Evolutionary conservation across 495 filamentous ascomycete species (phyloP), one percentile per base, ranked within the genome.

Genomic region (Penicillium simplicissimum): DNA sequence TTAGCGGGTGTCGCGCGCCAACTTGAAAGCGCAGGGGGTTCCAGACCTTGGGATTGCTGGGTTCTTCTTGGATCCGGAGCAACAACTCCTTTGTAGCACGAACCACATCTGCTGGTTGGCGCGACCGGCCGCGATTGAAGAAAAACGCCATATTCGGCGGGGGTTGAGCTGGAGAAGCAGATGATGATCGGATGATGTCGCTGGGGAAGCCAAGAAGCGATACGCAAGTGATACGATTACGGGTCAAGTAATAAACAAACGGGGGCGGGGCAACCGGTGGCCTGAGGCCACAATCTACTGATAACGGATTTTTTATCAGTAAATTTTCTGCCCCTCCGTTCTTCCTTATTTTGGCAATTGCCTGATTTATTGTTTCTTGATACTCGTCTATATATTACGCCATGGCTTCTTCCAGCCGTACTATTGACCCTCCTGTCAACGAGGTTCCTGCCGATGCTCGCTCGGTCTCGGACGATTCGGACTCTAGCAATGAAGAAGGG

Each of bases 111-210:
- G 79, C 72, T 52, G 89, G 79, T 57, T 78, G 76, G 48, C 78
- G 76, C 37, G 79, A 74, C 54, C 78, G 77, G 69, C 84, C 86
- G 67, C 92, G 82, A 57, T 86, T 87, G 73, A 97, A 97, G 62
- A 98, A 85, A 79, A 99, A 99, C 23, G 95, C 90, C 91, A 97
- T 96, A 57, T 63, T 58, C 55, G 60, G 34, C 21, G 56, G 55
- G 53, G 55, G 53, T 25, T 65, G 63, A 33, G 55, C 59, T 55
- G 52, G 33, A 23, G 52, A 55, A 59, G 40, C 57, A 48, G 38
- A 34, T n/a, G 23, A 45, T n/a, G n/a, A n/a, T n/a, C n/a, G n/a
- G n/a, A n/a, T n/a, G 59, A 55, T 52, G 35, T 31, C 54, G 52
- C 49, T 52, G 40, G 47, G 47, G 35, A 48, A 38, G 54, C 52